A percentile compares a stretch with the other conserved stretches of the same genome.
These are phyloP conservation scores for Sclerospora graminicola DNA, from an alignment of 352 stramenopile species.

Conservation along the genomic window DNA sequence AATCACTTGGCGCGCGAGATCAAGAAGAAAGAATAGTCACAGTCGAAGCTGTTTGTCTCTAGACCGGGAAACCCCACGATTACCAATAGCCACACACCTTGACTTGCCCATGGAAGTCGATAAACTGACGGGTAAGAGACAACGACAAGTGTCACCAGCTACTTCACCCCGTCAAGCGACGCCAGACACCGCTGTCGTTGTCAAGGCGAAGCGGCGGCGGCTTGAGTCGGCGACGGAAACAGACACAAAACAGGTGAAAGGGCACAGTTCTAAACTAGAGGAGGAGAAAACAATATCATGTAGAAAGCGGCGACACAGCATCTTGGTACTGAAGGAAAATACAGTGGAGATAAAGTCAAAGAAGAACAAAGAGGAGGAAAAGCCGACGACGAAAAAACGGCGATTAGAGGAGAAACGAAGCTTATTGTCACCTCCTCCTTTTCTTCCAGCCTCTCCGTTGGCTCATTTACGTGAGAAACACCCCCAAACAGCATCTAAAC, in stretches of 20 bases:
- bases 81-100: background rate
- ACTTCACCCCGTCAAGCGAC: slow-evolving; percentile 7
- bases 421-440: slow-evolving; percentile 11
- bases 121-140: no score
- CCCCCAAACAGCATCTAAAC: background rate
- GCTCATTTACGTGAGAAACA: slow-evolving; percentile 19
- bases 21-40: slow-evolving; percentile 20
- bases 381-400: background rate
- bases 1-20: slow-evolving; percentile 16
- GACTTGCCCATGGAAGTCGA: background rate
- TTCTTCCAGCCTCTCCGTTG: slow-evolving; percentile 9
- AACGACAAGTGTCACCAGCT: slow-evolving; percentile 3
- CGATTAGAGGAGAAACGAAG: background rate
- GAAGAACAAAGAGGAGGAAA: background rate
- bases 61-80: background rate
- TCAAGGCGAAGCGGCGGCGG: slow-evolving; percentile 12
- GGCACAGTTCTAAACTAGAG: slow-evolving; percentile 4
- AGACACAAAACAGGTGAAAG: slow-evolving; percentile 5
- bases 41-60: slow-evolving; percentile 2
- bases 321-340: slow-evolving; percentile 2
- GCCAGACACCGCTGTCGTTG: slow-evolving; percentile 3
- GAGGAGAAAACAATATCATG: slow-evolving; percentile 4
- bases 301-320: slow-evolving; percentile 13
- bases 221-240: slow-evolving; percentile 1
- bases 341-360: background rate